Evolutionary conservation across 2,329 filamentous ascomycete species (phyloP).

Genomic region (Sporothrix globosa): DNA sequence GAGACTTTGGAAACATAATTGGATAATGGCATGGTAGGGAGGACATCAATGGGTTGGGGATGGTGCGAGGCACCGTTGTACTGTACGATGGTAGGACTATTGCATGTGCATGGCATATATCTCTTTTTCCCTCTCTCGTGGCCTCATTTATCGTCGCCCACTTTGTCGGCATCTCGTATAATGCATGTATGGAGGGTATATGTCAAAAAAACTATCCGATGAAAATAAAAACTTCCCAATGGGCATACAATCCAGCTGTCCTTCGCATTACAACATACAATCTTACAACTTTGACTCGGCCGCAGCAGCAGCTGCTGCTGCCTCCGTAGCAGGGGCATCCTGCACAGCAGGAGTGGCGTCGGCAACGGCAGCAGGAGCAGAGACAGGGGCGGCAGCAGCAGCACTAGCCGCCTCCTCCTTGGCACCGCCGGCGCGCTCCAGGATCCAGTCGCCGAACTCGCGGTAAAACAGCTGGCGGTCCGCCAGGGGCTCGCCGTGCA

Average conservation of each 20-base stretch:
- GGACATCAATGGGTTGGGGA: neutral
- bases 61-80: neutral
- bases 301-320: neutral
- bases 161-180: neutral
- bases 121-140: neutral
- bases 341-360: neutral
- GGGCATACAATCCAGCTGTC: neutral
- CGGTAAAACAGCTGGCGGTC: constrained; percentile 58
- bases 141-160: neutral
- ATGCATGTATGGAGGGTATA: constrained; percentile 22
- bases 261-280: neutral
- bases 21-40: constrained; percentile 1
- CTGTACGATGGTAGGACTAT: constrained; percentile 8
- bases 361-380: neutral
- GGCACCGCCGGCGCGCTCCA: constrained; percentile 48
- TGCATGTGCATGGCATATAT: constrained; percentile 1
- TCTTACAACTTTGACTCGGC: constrained; percentile 26
- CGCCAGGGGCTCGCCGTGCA: constrained; percentile 60
- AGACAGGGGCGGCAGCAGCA: neutral
- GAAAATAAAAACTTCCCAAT: neutral
- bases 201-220: neutral
- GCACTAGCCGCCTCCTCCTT: neutral
- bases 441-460: constrained; percentile 69
- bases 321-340: neutral
- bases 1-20: constrained; percentile 3